These are phyloP conservation scores for Liriodendron chinense DNA, from an alignment of 164 flowering plant species.

Conservation along the genomic window DNA sequence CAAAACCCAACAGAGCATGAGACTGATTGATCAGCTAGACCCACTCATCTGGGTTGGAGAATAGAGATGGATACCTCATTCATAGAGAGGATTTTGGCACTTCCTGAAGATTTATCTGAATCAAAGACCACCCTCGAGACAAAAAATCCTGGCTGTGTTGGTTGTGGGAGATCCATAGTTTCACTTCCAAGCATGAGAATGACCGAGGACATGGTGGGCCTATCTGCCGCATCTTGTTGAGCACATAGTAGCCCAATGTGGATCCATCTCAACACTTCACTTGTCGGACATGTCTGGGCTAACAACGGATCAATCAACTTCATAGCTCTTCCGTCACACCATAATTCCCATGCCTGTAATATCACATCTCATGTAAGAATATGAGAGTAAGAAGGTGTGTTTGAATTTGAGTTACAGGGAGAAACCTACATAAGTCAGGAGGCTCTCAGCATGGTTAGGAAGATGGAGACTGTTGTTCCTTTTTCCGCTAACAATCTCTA, in stretches of 20 bases:
- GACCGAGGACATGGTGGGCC: constrained; percentile 23
- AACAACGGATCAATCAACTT: constrained; percentile 22
- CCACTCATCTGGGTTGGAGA: not conserved
- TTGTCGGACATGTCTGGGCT: not conserved
- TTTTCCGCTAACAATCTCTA: not conserved
- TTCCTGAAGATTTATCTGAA: too few species aligned
- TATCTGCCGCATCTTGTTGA: constrained; percentile 16
- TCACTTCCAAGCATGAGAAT: constrained; percentile 18
- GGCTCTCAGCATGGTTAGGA: constrained; percentile 14
- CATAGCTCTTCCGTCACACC: constrained; percentile 22
- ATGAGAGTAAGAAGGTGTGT: not conserved
- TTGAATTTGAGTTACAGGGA: not conserved
- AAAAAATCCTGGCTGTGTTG: constrained; percentile 18
- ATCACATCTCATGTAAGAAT: constrained; percentile 18
- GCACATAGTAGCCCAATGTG: constrained; percentile 34
- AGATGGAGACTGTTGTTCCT: not conserved
- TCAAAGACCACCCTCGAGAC: not conserved
- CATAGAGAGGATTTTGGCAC: not conserved
- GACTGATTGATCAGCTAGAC: not conserved
- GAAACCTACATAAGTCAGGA: not conserved
- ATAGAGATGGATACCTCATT: not conserved
- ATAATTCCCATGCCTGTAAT: constrained; percentile 29
- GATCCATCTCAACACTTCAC: constrained; percentile 25
- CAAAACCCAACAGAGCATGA: too few species aligned
- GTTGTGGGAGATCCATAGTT: constrained; percentile 6